phyloP scores from a whole-genome alignment of 805 yeast genomes.

The Yamadazyma laniorum region DNA sequence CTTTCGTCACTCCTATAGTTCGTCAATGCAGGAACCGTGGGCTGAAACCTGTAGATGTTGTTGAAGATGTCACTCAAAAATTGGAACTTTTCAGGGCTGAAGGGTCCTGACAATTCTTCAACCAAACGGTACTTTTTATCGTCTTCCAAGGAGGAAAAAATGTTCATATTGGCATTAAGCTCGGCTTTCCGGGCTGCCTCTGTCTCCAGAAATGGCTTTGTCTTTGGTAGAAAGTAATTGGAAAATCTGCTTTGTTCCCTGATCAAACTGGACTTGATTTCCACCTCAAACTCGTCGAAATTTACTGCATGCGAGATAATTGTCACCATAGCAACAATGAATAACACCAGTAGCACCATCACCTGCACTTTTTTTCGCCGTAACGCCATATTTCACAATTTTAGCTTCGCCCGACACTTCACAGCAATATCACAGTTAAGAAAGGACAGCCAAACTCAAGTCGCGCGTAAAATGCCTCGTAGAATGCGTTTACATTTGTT shows the following conservation, averaged over 20 bases:
- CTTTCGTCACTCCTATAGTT: conserved; percentile 46
- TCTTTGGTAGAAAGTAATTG: conserved; percentile 7
- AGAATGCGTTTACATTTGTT: no score
- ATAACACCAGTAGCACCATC: conserved; percentile 1
- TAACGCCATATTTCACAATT: no score
- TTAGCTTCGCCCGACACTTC: no score
- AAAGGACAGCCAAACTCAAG: no score
- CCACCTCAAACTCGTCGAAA: conserved; percentile 12
- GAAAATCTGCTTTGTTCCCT: conserved; percentile 5
- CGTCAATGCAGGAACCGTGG: conserved; percentile 41
- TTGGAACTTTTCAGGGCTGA: conserved; percentile 13
- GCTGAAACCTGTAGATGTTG: conserved; percentile 42
- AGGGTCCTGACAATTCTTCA: conserved; percentile 7
- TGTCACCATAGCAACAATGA: background rate
- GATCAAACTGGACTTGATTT: conserved; percentile 12
- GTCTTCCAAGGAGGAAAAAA: conserved; percentile 8
- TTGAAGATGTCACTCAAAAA: conserved; percentile 45
- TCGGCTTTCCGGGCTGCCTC: conserved; percentile 13
- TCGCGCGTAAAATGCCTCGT: no score
- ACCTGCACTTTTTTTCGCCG: background rate
- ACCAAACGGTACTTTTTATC: conserved; percentile 9
- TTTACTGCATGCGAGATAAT: conserved; percentile 1
- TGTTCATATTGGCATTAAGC: conserved; percentile 11
- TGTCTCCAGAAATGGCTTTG: conserved; percentile 16
- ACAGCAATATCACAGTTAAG: no score